Evolutionary conservation across 805 yeast genomes (phyloP).

Genomic region (Saccharomycopsis vini): DNA sequence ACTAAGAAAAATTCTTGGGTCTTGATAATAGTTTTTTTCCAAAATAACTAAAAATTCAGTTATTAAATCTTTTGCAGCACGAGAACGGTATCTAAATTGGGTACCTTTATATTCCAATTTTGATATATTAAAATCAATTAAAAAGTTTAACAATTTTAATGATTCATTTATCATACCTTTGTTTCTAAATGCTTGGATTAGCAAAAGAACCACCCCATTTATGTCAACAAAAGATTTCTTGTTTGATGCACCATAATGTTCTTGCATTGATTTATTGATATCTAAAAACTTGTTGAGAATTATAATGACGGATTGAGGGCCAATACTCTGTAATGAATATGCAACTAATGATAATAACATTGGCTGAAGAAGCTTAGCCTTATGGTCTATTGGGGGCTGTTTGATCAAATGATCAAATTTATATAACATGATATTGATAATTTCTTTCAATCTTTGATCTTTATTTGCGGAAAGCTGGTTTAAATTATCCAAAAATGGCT

Average conservation of each 20-base stretch:
- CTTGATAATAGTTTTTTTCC: constrained; percentile 4
- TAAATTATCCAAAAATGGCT: neutral
- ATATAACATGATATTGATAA: neutral
- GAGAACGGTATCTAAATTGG: constrained; percentile 1
- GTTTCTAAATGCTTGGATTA: constrained; percentile 11
- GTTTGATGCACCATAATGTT: no score
- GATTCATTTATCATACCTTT: constrained; percentile 12
- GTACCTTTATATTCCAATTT: neutral
- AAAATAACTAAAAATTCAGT: constrained; percentile 14
- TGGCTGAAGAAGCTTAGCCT: neutral
- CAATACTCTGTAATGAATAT: constrained; percentile 8
- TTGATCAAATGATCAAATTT: neutral
- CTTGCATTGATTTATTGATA: no score
- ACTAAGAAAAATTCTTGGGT: constrained; percentile 10
- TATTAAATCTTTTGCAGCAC: constrained; percentile 9
- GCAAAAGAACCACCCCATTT: no score
- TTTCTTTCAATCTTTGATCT: neutral
- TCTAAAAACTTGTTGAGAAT: no score
- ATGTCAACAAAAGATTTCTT: no score
- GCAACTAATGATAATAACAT: constrained; percentile 1
- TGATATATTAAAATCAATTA: constrained; percentile 5
- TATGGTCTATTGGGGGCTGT: neutral
- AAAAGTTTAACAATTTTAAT: constrained; percentile 8
- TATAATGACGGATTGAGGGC: constrained; percentile 5
- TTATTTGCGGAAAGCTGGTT: neutral